These are phyloP conservation scores for Trametes pubescens DNA, from an alignment of 1,284 basidiomycete species.

Conservation along the genomic window DNA sequence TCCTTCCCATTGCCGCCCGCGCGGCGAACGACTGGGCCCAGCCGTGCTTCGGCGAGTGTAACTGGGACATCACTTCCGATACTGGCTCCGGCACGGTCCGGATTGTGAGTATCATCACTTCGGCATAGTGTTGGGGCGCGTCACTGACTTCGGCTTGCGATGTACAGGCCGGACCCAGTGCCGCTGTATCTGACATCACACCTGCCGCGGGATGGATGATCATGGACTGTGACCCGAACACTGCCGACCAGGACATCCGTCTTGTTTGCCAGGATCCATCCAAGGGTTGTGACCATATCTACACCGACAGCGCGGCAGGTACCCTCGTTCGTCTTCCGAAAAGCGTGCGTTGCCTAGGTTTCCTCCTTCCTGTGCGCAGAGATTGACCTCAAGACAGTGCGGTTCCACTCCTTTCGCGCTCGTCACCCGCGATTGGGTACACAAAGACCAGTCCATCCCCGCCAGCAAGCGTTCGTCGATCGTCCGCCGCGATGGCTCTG, in stretches of 20 bases:
- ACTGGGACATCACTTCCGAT: slow-evolving; percentile 29
- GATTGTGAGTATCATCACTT: slow-evolving; percentile 26
- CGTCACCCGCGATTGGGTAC: slow-evolving; percentile 52
- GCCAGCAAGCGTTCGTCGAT: slow-evolving; percentile 40
- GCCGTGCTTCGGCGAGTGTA: slow-evolving; percentile 35
- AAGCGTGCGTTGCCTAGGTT: slow-evolving; percentile 45
- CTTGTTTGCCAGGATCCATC: slow-evolving; percentile 52
- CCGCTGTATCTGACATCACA: slow-evolving; percentile 61
- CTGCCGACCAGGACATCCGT: slow-evolving; percentile 53
- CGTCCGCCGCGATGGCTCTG: slow-evolving; percentile 44
- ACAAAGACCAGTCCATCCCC: slow-evolving; percentile 53
- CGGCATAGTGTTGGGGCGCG: background rate
- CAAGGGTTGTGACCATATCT: slow-evolving; percentile 54
- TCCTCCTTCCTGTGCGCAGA: background rate
- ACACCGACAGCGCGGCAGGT: slow-evolving; percentile 52
- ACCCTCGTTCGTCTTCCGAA: slow-evolving; percentile 62
- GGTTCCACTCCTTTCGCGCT: slow-evolving; percentile 58
- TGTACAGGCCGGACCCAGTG: slow-evolving; percentile 43
- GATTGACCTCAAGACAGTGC: slow-evolving; percentile 46
- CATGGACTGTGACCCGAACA: slow-evolving; percentile 51
- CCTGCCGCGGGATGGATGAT: slow-evolving; percentile 61
- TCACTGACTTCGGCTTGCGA: slow-evolving; percentile 3
- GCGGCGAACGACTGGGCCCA: slow-evolving; percentile 36
- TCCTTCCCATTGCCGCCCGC: slow-evolving; percentile 28
- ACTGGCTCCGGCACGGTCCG: slow-evolving; percentile 31